phyloP scores from a whole-genome alignment of 805 yeast species.

The Barnettozyma californica region DNA sequence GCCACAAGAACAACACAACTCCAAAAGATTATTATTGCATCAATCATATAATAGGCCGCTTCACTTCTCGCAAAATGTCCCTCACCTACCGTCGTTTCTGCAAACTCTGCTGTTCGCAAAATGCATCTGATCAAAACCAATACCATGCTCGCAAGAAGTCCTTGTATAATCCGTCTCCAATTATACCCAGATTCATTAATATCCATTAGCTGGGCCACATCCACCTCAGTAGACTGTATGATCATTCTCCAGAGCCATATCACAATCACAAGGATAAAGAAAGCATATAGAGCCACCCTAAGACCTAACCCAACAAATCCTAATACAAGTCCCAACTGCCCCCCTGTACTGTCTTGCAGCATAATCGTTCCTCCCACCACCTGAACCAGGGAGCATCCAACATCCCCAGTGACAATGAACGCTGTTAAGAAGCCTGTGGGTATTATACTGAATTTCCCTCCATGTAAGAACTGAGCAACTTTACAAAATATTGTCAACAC shows the following conservation, averaged over 20 bases:
- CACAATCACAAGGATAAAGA: not conserved
- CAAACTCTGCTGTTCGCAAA: constrained; percentile 1
- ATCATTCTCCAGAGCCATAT: not conserved
- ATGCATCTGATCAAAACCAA: constrained; percentile 4
- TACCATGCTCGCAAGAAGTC: not conserved
- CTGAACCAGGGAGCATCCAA: constrained; percentile 1
- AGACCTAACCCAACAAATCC: not conserved
- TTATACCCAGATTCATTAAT: not conserved
- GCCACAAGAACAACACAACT: no score
- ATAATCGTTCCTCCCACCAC: not conserved
- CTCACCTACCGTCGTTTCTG: not conserved
- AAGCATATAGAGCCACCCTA: not conserved
- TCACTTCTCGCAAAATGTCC: not conserved
- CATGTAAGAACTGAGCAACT: not conserved
- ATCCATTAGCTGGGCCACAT: not conserved
- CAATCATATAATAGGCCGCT: constrained; percentile 1
- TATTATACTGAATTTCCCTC: not conserved
- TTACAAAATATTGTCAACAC: not conserved
- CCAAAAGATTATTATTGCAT: not conserved
- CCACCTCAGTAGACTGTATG: not conserved
- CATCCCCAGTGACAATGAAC: constrained; percentile 1
- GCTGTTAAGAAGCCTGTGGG: not conserved
- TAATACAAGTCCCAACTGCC: not conserved
- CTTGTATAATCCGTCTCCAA: not conserved
- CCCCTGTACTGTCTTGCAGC: not conserved